Evolutionary conservation across 2,329 filamentous ascomycete species (phyloP).

Genomic region (Talaromyces atroroseus): DNA sequence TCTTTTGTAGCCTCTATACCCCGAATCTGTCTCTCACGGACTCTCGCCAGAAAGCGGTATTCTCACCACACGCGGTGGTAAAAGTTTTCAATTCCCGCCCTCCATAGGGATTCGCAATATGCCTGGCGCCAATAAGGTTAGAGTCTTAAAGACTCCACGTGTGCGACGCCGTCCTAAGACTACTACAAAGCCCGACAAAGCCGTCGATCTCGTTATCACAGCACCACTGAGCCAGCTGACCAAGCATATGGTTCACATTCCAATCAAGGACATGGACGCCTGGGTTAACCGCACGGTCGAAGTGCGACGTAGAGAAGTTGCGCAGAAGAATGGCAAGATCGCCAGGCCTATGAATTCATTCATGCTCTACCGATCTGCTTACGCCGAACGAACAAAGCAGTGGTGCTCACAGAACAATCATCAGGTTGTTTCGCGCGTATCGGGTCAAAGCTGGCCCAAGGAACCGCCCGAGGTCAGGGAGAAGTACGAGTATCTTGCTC

Average conservation of each 20-base stretch:
- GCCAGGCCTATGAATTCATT: conserved; percentile 96
- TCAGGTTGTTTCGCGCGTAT: conserved; percentile 83
- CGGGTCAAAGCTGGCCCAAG: conserved; percentile 77
- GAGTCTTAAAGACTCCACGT: conserved; percentile 17
- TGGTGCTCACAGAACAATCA: conserved; percentile 85
- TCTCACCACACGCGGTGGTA: conserved; percentile 13
- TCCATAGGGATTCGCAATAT: conserved; percentile 5
- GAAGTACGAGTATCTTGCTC: conserved; percentile 72
- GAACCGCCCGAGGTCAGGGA: conserved; percentile 69
- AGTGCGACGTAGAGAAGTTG: conserved; percentile 61
- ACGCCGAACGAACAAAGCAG: conserved; percentile 76
- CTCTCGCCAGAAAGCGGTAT: conserved; percentile 7
- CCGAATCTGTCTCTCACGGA: neutral
- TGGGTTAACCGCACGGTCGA: conserved; percentile 71
- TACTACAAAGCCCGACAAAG: conserved; percentile 13
- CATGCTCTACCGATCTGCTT: conserved; percentile 94
- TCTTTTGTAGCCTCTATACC: neutral
- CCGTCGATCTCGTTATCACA: conserved; percentile 11
- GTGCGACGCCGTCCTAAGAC: conserved; percentile 17
- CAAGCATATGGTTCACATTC: conserved; percentile 38
- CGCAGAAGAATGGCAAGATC: conserved; percentile 68
- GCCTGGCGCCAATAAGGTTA: conserved; percentile 13
- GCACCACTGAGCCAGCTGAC: conserved; percentile 20
- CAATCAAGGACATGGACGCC: conserved; percentile 69
- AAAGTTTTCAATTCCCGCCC: conserved; percentile 8